phyloP scores from a whole-genome alignment of 2,329 filamentous ascomycete species.

The Talaromyces sp. region DNA sequence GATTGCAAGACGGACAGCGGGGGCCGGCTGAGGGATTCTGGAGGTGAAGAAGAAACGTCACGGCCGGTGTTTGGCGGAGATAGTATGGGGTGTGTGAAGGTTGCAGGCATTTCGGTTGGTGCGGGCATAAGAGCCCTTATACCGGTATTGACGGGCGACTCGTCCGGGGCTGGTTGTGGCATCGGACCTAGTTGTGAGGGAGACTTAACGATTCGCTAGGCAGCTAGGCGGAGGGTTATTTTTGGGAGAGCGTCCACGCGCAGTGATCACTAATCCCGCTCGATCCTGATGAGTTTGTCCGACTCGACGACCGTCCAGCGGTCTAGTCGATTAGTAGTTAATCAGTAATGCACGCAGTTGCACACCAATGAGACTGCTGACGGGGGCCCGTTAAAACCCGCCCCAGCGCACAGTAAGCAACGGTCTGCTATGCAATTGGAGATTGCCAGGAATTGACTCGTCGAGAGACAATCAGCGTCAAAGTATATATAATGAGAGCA shows the following conservation, averaged over 20 bases:
- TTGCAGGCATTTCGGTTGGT: constrained; percentile 7
- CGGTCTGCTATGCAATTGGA: too few species aligned
- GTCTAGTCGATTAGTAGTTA: constrained; percentile 6
- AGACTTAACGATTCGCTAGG: background rate
- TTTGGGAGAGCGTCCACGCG: background rate
- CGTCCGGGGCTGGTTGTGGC: constrained; percentile 9
- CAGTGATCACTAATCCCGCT: constrained; percentile 3
- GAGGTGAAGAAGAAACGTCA: constrained; percentile 9
- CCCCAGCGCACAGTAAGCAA: background rate
- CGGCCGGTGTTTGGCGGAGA: constrained; percentile 14
- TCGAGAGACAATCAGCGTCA: too few species aligned
- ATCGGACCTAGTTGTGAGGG: constrained; percentile 2
- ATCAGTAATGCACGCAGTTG: background rate
- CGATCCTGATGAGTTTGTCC: background rate
- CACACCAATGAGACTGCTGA: constrained; percentile 1
- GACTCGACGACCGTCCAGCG: constrained; percentile 2
- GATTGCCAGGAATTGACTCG: background rate
- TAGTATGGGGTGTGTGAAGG: constrained; percentile 16
- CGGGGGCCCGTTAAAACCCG: background rate
- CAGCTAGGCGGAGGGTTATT: background rate
- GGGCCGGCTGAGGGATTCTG: constrained; percentile 7
- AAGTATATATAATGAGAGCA: background rate
- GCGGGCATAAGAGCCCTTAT: constrained; percentile 6
- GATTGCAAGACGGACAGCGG: constrained; percentile 5
- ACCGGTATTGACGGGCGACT: constrained; percentile 9